phyloP scores from a whole-genome alignment of 2,329 filamentous ascomycete species.

The Triangularia verruculosa region DNA sequence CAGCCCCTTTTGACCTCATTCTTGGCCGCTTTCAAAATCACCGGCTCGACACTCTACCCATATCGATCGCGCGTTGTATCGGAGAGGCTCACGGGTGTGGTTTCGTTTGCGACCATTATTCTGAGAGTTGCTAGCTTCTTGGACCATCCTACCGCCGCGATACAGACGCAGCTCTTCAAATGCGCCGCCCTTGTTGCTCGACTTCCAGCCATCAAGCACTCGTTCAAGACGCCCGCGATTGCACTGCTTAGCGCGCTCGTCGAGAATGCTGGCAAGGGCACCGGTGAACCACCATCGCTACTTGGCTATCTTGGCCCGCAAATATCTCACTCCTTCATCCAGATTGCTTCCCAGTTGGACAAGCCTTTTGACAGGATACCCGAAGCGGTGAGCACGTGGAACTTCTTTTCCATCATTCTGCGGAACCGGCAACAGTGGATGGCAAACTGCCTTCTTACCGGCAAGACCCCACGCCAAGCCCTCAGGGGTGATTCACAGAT shows the following conservation, averaged over 20 bases:
- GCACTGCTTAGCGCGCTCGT: slow-evolving; percentile 72
- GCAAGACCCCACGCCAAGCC: slow-evolving; percentile 75
- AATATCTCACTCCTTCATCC: slow-evolving; percentile 79
- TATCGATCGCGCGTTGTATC: slow-evolving; percentile 54
- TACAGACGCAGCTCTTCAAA: slow-evolving; percentile 80
- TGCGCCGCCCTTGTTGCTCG: slow-evolving; percentile 72
- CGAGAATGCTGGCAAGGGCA: slow-evolving; percentile 61
- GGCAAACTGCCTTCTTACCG: slow-evolving; percentile 87
- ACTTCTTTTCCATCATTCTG: slow-evolving; percentile 79
- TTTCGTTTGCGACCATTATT: slow-evolving; percentile 66
- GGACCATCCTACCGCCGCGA: slow-evolving; percentile 58
- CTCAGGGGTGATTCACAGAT: slow-evolving; percentile 56
- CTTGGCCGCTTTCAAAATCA: slow-evolving; percentile 56
- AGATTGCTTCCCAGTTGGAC: slow-evolving; percentile 72
- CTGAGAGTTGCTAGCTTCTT: slow-evolving; percentile 67
- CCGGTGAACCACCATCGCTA: slow-evolving; percentile 85
- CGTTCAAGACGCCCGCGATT: slow-evolving; percentile 64
- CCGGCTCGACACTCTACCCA: slow-evolving; percentile 61
- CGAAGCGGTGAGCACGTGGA: slow-evolving; percentile 73
- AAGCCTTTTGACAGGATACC: slow-evolving; percentile 65
- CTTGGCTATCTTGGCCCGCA: slow-evolving; percentile 83
- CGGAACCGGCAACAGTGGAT: slow-evolving; percentile 94
- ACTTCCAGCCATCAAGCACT: slow-evolving; percentile 67
- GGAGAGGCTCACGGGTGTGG: slow-evolving; percentile 60
- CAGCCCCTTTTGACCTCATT: slow-evolving; percentile 74